These are phyloP conservation scores for Abelmoschus esculentus DNA, from an alignment of 345 rosid genomes.

Conservation along the genomic window DNA sequence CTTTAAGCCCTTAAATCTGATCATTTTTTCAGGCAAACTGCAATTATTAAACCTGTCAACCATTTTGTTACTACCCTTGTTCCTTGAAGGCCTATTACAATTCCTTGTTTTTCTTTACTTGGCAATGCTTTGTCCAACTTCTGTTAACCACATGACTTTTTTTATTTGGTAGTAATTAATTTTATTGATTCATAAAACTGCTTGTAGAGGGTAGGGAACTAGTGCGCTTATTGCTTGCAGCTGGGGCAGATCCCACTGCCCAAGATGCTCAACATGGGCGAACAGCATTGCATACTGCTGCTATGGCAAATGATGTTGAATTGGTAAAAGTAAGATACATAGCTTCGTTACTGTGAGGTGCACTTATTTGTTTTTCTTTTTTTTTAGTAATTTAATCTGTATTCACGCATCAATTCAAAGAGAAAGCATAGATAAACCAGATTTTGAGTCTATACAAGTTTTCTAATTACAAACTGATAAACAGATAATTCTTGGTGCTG, in stretches of 20 bases:
- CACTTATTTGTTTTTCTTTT: not conserved
- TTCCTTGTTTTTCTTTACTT: not conserved
- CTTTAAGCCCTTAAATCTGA: not conserved
- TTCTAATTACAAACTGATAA: constrained; percentile 15
- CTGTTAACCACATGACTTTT: not conserved
- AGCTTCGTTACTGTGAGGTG: not conserved
- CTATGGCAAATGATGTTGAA: constrained; percentile 84
- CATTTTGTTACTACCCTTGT: not conserved
- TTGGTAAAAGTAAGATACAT: constrained; percentile 62
- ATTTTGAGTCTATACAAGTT: constrained; percentile 11
- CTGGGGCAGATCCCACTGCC: constrained; percentile 89
- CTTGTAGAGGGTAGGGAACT: constrained; percentile 86
- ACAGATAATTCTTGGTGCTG: constrained; percentile 90
- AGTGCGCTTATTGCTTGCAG: constrained; percentile 73
- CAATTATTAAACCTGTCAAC: not conserved
- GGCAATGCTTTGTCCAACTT: not conserved
- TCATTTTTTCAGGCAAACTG: not conserved
- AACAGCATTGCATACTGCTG: constrained; percentile 91
- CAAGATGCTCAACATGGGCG: constrained; percentile 82
- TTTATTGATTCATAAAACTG: constrained; percentile 12
- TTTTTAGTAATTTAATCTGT: not conserved
- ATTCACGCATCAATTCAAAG: not conserved
- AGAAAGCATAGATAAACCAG: not conserved
- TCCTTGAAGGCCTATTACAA: not conserved
- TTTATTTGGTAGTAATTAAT: not conserved